Evolutionary conservation across 495 filamentous ascomycete species (phyloP), one percentile per base, ranked within the genome.

Genomic region (Daldinia vernicosa): DNA sequence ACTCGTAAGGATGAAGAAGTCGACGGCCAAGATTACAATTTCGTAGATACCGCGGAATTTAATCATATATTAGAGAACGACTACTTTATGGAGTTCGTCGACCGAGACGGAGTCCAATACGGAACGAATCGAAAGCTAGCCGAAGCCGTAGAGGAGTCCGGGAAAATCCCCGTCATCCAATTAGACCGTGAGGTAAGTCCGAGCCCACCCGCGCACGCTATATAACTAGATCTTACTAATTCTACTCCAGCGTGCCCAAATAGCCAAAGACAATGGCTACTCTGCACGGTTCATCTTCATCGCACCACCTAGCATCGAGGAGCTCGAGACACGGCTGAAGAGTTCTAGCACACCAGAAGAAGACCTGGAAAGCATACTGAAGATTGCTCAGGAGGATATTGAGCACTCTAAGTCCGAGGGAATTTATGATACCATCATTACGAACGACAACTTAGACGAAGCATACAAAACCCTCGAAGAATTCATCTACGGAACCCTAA

Each of bases 251-350:
- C 67, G 89, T 89, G 68, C 92, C 85, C 83, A 93, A 91, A 78
- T 81, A 79, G 87, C 93, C 47, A 93, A 91, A 75, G 87, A 88
- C 63, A 87, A 87, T 39, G 84, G 89, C 69, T 87, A 92, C 58
- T 83, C 88, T 58, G 90, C 92, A 19, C 85, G 92, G 3, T 91
- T 90, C 71, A 75, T 95, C 40, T 92, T 95, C 76, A 79, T 96
- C 52, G 81, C 87, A 9, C 91, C 93, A 0, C 90, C 92, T 0
- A 86, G 84, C 2, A 50, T 89, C 24, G 85, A 91, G 27, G 83
- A 85, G 17, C 79, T 94, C 14, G 89, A 93, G 74, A 74, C 82
- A 66, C 81, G 90, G 56, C 76, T 93, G 45, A 83, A 86, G 15
- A 84, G 86, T 3, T 75, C 86, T 6, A 89, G 87, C 3, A 85